These are phyloP conservation scores for Aspergillus funiculosus DNA, from an alignment of 495 filamentous ascomycete genomes.

Conservation along the genomic window DNA sequence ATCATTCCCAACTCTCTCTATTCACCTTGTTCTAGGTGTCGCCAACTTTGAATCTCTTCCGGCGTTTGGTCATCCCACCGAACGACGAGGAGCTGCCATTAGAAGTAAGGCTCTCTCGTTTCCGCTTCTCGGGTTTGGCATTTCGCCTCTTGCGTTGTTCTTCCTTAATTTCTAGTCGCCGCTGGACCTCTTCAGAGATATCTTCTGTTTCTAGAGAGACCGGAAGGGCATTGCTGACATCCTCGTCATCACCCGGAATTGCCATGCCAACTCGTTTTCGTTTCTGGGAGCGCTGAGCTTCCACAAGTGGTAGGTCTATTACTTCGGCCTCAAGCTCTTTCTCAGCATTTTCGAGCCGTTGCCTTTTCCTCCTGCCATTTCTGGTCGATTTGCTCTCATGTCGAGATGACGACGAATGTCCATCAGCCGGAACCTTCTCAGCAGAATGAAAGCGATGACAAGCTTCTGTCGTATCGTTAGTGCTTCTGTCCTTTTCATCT, in stretches of 20 bases:
- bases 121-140: constrained; percentile 33
- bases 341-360: background rate
- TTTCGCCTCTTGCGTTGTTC: constrained; percentile 28
- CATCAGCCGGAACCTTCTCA: background rate
- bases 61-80: constrained; percentile 6
- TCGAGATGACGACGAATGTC: background rate
- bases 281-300: constrained; percentile 17
- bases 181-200: constrained; percentile 42
- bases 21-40: background rate
- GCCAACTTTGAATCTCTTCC: constrained; percentile 24
- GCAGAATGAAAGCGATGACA: background rate
- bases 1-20: background rate
- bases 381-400: background rate
- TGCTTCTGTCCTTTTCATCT: background rate
- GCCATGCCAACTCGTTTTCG: constrained; percentile 18
- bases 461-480: no score
- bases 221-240: constrained; percentile 17
- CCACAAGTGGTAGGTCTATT: background rate
- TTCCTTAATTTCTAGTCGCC: constrained; percentile 37
- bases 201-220: constrained; percentile 40
- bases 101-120: constrained; percentile 36
- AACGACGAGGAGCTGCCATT: constrained; percentile 26
- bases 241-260: constrained; percentile 18
- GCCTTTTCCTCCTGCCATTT: background rate
- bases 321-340: background rate